These are phyloP conservation scores for Ascochyta fabae DNA, from an alignment of 2,329 filamentous ascomycete genomes.

Conservation along the genomic window DNA sequence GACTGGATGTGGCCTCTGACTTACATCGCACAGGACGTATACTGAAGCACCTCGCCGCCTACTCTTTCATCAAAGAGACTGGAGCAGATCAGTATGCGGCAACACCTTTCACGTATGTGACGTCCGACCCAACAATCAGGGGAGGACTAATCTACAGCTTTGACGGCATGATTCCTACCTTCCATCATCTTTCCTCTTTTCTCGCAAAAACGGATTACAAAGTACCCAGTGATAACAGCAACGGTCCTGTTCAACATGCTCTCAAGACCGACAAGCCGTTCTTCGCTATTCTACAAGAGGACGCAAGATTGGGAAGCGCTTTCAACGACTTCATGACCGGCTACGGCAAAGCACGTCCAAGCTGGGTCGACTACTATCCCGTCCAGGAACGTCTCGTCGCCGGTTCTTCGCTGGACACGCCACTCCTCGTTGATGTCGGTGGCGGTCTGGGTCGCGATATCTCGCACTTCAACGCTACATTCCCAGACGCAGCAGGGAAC, in stretches of 20 bases:
- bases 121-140: background rate
- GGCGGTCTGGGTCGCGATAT: slow-evolving; percentile 1
- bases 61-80: background rate
- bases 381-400: background rate
- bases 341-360: background rate
- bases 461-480: background rate
- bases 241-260: background rate
- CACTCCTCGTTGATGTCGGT: background rate
- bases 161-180: slow-evolving; percentile 5
- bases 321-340: slow-evolving; percentile 7
- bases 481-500: background rate
- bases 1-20: no score
- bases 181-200: background rate
- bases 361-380: background rate
- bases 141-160: slow-evolving; percentile 1
- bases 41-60: background rate
- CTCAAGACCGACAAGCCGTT: slow-evolving; percentile 1
- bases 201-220: background rate
- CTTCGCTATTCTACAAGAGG: background rate
- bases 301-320: background rate
- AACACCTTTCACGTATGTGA: background rate
- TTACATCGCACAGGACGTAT: background rate
- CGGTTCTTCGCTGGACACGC: background rate
- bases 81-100: background rate
- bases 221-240: background rate